These are phyloP conservation scores for Leccinum huronense DNA, from an alignment of 1,284 basidiomycete species.

Conservation along the genomic window DNA sequence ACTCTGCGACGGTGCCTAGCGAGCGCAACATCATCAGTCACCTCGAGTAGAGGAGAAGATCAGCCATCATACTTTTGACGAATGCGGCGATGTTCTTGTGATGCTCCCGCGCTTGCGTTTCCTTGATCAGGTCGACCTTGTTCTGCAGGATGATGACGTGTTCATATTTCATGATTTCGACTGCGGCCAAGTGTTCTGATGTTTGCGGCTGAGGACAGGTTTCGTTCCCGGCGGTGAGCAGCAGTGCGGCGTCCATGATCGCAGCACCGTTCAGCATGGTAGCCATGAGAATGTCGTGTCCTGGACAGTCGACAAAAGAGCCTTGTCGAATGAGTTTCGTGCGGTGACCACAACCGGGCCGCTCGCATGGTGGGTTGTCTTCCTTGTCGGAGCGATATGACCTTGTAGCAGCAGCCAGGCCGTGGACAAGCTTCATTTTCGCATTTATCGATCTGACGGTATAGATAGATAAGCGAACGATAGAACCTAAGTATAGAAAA, in stretches of 20 bases:
- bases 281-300: conserved; percentile 98
- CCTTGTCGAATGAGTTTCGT: conserved; percentile 95
- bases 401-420: conserved; percentile 48
- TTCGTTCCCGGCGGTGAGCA: conserved; percentile 96
- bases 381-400: conserved; percentile 96
- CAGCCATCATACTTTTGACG: conserved; percentile 68
- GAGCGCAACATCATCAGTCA: background rate
- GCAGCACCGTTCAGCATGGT: conserved; percentile 99
- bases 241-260: conserved; percentile 97
- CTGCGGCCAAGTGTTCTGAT: conserved; percentile 96
- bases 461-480: background rate
- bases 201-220: conserved; percentile 99
- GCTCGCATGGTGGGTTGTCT: conserved; percentile 89
- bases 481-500: background rate
- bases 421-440: conserved; percentile 90
- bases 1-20: conserved; percentile 91
- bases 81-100: conserved; percentile 91
- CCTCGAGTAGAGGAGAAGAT: background rate
- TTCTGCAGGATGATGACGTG: conserved; percentile 99
- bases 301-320: conserved; percentile 96
- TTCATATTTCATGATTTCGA: conserved; percentile 99
- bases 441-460: conserved; percentile 83
- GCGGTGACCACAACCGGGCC: conserved; percentile 84
- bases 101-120: conserved; percentile 88
- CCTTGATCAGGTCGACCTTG: conserved; percentile 95